Evolutionary conservation across 2,329 filamentous ascomycete species (phyloP).

Genomic region (Madurella fahalii): DNA sequence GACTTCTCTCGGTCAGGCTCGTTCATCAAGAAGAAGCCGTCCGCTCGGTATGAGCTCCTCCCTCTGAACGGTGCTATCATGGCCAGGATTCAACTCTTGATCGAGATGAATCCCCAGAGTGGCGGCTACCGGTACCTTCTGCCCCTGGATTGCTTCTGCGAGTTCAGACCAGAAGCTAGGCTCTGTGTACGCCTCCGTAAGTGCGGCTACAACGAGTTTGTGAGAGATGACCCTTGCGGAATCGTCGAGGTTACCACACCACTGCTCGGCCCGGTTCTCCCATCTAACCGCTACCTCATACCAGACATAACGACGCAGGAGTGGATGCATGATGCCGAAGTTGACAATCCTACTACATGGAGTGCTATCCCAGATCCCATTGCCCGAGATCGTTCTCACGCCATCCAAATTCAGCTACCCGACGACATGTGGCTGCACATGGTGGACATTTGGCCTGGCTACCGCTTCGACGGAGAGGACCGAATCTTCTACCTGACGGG

Average conservation of each 20-base stretch:
- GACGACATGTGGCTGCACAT: not conserved
- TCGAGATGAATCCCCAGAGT: not conserved
- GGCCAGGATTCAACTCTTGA: not conserved
- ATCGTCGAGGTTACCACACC: too few species aligned
- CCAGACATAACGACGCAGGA: not conserved
- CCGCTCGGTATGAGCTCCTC: not conserved
- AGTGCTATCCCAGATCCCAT: not conserved
- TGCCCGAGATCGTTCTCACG: not conserved
- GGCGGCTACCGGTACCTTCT: conserved; percentile 4
- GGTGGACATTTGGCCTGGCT: not conserved
- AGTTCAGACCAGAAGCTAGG: not conserved
- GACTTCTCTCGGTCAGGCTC: not conserved
- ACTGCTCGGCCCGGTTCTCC: not conserved
- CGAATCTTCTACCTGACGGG: not conserved
- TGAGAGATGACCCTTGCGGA: not conserved
- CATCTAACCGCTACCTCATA: not conserved
- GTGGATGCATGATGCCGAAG: not conserved
- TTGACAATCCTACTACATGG: not conserved
- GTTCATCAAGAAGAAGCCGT: not conserved
- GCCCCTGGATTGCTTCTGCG: not conserved
- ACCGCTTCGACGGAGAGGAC: conserved; percentile 2
- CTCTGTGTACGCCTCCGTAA: conserved; percentile 5
- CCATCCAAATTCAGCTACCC: not conserved
- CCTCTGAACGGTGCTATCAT: conserved; percentile 1
- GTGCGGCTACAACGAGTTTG: conserved; percentile 3